A percentile compares a stretch with the other conserved stretches of the same genome.
phyloP scores from a whole-genome alignment of 192 early-diverging fungal genomes.

The Coemansia sp. region DNA sequence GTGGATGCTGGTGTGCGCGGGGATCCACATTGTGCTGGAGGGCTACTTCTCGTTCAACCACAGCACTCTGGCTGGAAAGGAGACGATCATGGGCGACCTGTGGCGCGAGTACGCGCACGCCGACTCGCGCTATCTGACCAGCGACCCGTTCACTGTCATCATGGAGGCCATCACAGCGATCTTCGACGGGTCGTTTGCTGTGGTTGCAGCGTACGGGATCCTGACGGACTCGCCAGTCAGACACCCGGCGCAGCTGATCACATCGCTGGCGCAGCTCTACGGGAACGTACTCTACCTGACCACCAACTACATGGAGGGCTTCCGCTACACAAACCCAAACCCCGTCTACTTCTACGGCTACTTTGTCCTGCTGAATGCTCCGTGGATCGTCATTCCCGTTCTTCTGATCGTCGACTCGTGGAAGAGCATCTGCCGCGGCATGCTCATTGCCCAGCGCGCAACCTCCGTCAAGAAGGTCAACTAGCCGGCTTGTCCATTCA shows the following conservation, averaged over 20 bases:
- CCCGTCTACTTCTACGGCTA: conserved; percentile 90
- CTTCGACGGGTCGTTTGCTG: conserved; percentile 64
- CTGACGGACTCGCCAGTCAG: conserved; percentile 59
- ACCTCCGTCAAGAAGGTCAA: conserved; percentile 51
- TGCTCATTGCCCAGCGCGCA: conserved; percentile 56
- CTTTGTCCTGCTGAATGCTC: conserved; percentile 80
- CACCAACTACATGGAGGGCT: conserved; percentile 71
- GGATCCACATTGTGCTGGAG: conserved; percentile 84
- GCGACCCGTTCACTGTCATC: conserved; percentile 79
- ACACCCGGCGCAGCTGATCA: conserved; percentile 61
- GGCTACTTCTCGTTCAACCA: conserved; percentile 82
- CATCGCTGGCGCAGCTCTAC: conserved; percentile 76
- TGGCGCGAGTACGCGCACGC: conserved; percentile 92
- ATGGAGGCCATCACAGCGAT: conserved; percentile 91
- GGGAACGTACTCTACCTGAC: conserved; percentile 82
- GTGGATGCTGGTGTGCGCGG: conserved; percentile 84
- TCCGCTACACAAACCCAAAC: conserved; percentile 68
- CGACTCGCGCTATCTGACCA: conserved; percentile 87
- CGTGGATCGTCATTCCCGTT: conserved; percentile 82
- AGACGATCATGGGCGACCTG: conserved; percentile 67
- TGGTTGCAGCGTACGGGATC: conserved; percentile 61
- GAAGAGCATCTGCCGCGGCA: conserved; percentile 58
- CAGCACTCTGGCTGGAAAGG: conserved; percentile 66
- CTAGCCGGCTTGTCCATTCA: conserved; percentile 15
- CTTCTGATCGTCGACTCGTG: conserved; percentile 55